Base-by-base conservation (phyloP, 2,329 filamentous ascomycete species). In the Beauveria asiatica region DNA sequence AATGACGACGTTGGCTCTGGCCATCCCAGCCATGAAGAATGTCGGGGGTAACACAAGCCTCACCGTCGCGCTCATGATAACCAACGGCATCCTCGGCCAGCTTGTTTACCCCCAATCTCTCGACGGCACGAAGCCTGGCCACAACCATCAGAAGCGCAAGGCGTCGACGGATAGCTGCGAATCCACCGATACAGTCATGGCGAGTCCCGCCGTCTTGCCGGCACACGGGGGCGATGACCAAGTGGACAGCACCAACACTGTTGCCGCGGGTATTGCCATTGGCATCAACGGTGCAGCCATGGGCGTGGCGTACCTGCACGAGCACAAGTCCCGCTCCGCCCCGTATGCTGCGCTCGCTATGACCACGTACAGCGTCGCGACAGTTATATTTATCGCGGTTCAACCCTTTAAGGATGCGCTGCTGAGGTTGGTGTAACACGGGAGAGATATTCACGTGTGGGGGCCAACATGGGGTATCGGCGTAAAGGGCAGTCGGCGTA, bases 231-330 rank as follows among this genome's bases (percentile, higher is more conserved):
- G 11, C 11, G 19, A 41, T 7, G 25, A 55, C 11, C 33, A 59
- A 2, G 21, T 5, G 21, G 70, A 71, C 19, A 72, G 74, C 57
- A 68, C 76, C 0, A 60, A 68, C 2, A 77, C 73, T 0, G 75
- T 83, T 2, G 80, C 80, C 0, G 72, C 77, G 0, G 82, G 82
- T 41, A 74, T 81, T 41, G 74, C 80, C 0, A 75, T 83, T 53
- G 82, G 82, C 3, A 78, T 84, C 71, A 85, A 84, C 63, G 80
- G 80, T 1, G 81, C 81, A 0, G 82, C 82, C 3, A 83, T 85
- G 80, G 82, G 82, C 2, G 82, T 82, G 0, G 76, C 82, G 0
- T 80, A 82, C 62, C 72, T 84, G 16, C 83, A 84, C 60, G 80
- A 83, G 68, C 75, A 74, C 8, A 73, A 73, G 57, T 82, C 78